Evolutionary conservation across 2,329 filamentous ascomycete species (phyloP), one percentile per base, ranked within the genome.

Genomic region (Alternaria sp.): DNA sequence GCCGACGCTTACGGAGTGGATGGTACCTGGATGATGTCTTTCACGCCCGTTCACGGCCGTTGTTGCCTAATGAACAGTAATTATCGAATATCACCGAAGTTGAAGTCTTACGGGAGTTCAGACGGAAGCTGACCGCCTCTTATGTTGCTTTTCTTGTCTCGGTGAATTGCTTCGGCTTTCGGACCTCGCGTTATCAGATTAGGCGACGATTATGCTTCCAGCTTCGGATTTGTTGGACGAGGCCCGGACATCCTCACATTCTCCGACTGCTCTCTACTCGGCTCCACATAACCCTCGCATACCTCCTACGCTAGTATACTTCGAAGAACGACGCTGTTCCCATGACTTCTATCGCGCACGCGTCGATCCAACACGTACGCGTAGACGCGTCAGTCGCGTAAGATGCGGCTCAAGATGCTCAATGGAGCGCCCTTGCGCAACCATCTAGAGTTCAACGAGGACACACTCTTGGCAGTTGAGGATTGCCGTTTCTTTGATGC

Each of bases 391-490:
- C 36, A 7, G 40, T 25, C 32, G 28, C 15, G 12, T 23, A 40
- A 47, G 62, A 78, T 81, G 69, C 83, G 87, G 57, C 74, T 79
- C 53, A 77, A 74, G 57, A 83, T 88, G 63, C 78, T 89, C 59
- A 83, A 85, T 57, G 90, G 90, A 23, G 89, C 90, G n/a, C 91
- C 91, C 3, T 78, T 84, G 32, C 74, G 80, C 28, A 79, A 78
- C 10, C 78, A 81, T 23, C 81, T 93, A 21, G 77, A 84, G 44
- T 91, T 89, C 86, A 76, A 83, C 49, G 75, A 85, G 12, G 69
- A 79, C 2, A 70, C 75, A n/a, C 82, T 92, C 43, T 79, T 89
- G 17, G 72, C 83, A 46, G 76, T 87, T n/a, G 73, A 83, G 8
- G 73, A 75, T 12, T 86, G 87, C 67, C 70, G 78, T 17, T 2